Percentiles rank a stretch among this genome's conserved stretches.
phyloP scores from a whole-genome alignment of 768 basidiomycete species.

The Serendipita sp. region DNA sequence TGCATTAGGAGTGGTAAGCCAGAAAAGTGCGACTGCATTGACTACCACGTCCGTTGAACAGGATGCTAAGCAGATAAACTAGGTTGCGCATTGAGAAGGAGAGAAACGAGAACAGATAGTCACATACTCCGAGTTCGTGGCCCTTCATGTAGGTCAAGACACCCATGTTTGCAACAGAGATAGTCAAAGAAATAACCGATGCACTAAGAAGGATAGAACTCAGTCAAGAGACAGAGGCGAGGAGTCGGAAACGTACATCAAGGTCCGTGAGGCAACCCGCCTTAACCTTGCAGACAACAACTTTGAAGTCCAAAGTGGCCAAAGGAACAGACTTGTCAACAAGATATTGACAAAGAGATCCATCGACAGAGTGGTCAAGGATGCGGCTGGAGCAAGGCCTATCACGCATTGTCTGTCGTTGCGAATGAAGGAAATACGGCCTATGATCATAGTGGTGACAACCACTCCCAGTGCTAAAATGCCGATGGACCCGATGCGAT shows the following conservation, averaged over 20 bases:
- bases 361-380: neutral
- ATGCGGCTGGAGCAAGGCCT: conserved; percentile 28
- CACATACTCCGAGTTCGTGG: conserved; percentile 22
- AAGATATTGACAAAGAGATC: conserved; percentile 23
- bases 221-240: neutral
- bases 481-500: conserved; percentile 24
- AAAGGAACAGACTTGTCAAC: conserved; percentile 25
- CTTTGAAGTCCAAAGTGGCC: conserved; percentile 26
- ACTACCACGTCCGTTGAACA: neutral
- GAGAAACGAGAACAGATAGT: too few relatives aligned
- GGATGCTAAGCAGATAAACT: neutral
- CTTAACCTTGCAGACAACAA: conserved; percentile 22
- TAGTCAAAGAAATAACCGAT: conserved; percentile 29
- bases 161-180: conserved; percentile 32
- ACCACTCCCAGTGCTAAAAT: conserved; percentile 26
- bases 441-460: conserved; percentile 23
- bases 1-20: neutral
- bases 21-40: neutral
- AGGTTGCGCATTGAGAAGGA: conserved; percentile 22
- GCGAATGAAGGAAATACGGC: conserved; percentile 24
- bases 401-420: conserved; percentile 30
- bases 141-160: conserved; percentile 32
- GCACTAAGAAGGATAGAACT: conserved; percentile 21
- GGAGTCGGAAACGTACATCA: conserved; percentile 21
- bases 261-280: conserved; percentile 27